phyloP scores from a whole-genome alignment of 2,329 filamentous ascomycete species.

The Cadophora gregata region DNA sequence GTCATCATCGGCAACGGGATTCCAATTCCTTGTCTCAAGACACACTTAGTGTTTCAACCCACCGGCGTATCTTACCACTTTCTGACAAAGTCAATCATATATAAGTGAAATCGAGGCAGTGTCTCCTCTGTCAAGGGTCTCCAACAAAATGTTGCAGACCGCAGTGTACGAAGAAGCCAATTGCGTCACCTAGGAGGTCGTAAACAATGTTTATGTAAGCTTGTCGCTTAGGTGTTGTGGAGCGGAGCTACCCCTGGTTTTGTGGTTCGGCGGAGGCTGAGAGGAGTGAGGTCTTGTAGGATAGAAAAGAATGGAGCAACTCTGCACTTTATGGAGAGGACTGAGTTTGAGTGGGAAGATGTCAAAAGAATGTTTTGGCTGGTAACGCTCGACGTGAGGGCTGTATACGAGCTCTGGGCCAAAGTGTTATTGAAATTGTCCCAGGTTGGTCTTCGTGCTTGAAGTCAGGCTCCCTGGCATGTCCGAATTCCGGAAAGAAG shows the following conservation, averaged over 20 bases:
- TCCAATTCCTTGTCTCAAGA: no score
- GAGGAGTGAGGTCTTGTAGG: not conserved
- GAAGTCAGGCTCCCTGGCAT: no score
- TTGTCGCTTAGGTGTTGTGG: slow-evolving; percentile 9
- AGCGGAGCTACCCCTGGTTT: not conserved
- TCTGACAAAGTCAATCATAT: not conserved
- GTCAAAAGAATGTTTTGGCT: not conserved
- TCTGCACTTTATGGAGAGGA: not conserved
- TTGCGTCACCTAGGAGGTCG: not conserved
- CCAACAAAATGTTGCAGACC: not conserved
- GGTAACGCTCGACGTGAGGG: no score
- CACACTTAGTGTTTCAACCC: not conserved
- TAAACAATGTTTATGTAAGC: not conserved
- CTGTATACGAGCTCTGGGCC: no score
- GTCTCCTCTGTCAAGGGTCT: not conserved
- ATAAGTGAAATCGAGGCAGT: not conserved
- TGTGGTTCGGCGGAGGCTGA: not conserved
- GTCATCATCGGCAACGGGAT: not conserved
- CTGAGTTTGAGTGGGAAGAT: not conserved
- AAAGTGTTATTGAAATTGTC: no score
- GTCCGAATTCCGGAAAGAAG: no score
- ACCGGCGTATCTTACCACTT: not conserved
- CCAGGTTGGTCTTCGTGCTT: no score
- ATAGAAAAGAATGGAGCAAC: no score
- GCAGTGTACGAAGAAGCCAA: slow-evolving; percentile 6